A percentile compares a stretch with the other conserved stretches of the same genome.
Evolutionary conservation across 306 rosid genomes (phyloP).

Genomic region (Potentilla sterilis): DNA sequence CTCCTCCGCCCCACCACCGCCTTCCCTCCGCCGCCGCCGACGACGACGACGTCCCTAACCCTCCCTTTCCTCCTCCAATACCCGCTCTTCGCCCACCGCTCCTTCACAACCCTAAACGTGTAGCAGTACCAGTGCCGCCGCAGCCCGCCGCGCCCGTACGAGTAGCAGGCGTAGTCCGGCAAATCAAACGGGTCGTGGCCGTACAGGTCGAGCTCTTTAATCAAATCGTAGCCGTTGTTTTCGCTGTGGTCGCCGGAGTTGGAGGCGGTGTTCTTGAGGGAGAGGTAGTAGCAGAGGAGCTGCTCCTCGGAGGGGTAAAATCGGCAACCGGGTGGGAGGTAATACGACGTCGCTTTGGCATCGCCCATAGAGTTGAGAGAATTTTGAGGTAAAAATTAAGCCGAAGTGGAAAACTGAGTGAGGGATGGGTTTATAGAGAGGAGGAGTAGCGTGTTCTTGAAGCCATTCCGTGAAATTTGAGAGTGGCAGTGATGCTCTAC

Average conservation of each 20-base stretch:
- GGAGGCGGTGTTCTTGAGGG: constrained; percentile 35
- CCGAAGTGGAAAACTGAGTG: neutral
- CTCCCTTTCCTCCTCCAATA: constrained; percentile 57
- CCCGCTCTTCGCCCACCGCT: constrained; percentile 47
- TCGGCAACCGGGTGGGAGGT: constrained; percentile 55
- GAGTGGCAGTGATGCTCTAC: neutral
- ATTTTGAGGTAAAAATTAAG: neutral
- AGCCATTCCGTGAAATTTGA: constrained; percentile 3
- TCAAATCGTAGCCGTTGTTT: constrained; percentile 36
- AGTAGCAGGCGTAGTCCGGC: constrained; percentile 45
- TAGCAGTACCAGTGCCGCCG: constrained; percentile 64
- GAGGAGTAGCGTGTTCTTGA: constrained; percentile 32
- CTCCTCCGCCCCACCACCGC: constrained; percentile 49
- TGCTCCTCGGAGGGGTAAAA: constrained; percentile 64
- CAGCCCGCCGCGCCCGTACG: constrained; percentile 47
- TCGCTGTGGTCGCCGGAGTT: neutral
- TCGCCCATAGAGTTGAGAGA: constrained; percentile 31
- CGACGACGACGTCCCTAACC: constrained; percentile 36
- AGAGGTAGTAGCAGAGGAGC: constrained; percentile 50
- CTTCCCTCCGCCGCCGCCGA: constrained; percentile 28
- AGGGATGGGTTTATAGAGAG: constrained; percentile 1
- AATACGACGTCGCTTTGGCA: constrained; percentile 22
- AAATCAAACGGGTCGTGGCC: constrained; percentile 47
- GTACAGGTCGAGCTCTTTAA: constrained; percentile 50
- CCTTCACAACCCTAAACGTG: constrained; percentile 34